Base-by-base conservation (phyloP, 352 stramenopile species). In the Pythium aristosporum region DNA sequence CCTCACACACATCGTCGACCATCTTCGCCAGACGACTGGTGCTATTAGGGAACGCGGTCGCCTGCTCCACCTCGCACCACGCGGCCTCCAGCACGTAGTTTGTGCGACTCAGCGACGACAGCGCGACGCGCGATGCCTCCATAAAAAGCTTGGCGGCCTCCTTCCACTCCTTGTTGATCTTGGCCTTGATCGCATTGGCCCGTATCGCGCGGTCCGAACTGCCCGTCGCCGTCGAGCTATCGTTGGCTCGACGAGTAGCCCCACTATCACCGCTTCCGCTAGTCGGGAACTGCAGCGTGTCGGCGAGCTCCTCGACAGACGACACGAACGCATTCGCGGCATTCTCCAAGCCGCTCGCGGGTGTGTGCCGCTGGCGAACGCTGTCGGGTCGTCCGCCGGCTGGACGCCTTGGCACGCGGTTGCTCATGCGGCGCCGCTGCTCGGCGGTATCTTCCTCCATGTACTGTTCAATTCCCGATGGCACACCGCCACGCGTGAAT, bases 111-210 rank as follows among this genome's bases (percentile, higher is more conserved):
- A 86, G 54, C 39, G 77, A 57, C 36, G 71, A 76, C 34, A 71
- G 37, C 5, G 77, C 77, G 13, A 52, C 69, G 10, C 56, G 63
- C 0, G 83, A 81, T 0, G 83, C 83, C 18, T 88, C 76, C 4
- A 80, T 46, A 43, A 92, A 92, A 23, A 75, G 65, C 32, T 42
- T 57, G 3, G 76, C 69, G 9, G 83, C 83, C 30, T 82, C 66
- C 43, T 79, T 83, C 83, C 83, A 92, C 39, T 90, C 81, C 42
- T 80, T 84, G n/a, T 69, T 72, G 42, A 92, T 74, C 73, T 89
- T 92, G 54, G 67, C 76, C 50, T 92, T 79, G 46, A 90, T 71
- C 7, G 83, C 83, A 46, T 80, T 85, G 4, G 77, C 78, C 59
- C 76, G 71, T 34, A 92, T 63, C 30, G 80, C 71, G 20, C 76